Base-by-base conservation (phyloP, 78 protist species). In the Monosiga brevicollis region DNA sequence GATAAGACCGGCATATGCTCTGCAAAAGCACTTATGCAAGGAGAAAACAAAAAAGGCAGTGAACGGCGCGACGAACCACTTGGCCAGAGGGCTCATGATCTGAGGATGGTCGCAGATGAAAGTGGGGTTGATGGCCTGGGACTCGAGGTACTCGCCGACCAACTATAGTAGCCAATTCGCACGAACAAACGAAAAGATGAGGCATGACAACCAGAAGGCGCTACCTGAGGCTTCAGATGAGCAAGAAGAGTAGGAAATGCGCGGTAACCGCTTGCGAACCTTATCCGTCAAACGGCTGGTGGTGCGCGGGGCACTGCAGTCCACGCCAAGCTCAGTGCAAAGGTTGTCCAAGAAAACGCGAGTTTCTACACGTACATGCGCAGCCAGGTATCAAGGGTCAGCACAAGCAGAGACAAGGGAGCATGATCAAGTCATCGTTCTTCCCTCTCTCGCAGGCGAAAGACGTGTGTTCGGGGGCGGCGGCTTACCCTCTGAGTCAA, bases 21-120 rank as follows among this genome's bases (percentile, higher is more conserved):
- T n/a, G 75, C 23, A 11, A 79, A 15, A 54, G 72, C 3, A 43
- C 6, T 34, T 86, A 83, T 82, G 2, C 29, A n/a, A 40, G 40
- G 9, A 11, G 80, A 76, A 22, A 41, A 10, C 10, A 32, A 76
- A 38, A 38, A 41, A 38, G 6, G 24, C 43, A 78, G 15, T n/a
- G 36, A 1, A 34, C 20, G 26, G 41, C 25, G 11, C 29, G 40
- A 78, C 73, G 72, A 9, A 78, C 91, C 85, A 87, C 94, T 99
- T 99, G 55, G 99, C 99, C 32, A 99, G 95, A 23, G 99, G 99
- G 38, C 93, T 81, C 99, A 98, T 98, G 89, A 97, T 72, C 73
- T 80, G 93, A 39, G 99, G 99, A 87, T 98, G 99, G 77, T 98
- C 97, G 87, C 79, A 80, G 87, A 99, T 90, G 95, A 99, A 99